phyloP scores from a whole-genome alignment of 306 rosid species.

The Castanea sativa region DNA sequence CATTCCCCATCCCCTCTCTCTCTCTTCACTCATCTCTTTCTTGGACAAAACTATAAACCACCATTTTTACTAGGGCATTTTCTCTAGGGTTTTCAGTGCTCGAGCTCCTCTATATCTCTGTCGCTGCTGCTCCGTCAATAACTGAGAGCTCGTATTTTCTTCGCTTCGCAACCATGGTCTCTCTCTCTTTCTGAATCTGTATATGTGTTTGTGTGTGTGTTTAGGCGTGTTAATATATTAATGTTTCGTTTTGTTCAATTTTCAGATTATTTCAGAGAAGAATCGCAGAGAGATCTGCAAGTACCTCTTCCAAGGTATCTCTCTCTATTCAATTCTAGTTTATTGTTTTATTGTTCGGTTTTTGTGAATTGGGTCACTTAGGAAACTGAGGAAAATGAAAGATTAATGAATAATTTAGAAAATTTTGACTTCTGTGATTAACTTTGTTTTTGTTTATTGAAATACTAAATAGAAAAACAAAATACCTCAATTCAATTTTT shows the following conservation, averaged over 20 bases:
- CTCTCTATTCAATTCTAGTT: neutral
- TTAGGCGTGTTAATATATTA: neutral
- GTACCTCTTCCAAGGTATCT: conserved; percentile 67
- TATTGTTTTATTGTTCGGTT: too few species aligned
- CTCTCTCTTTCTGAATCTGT: neutral
- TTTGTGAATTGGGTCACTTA: too few species aligned
- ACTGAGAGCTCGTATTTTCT: neutral
- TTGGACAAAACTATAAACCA: too few species aligned
- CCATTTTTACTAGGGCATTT: neutral
- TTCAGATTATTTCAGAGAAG: conserved; percentile 68
- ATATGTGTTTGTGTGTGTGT: neutral
- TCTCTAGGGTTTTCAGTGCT: conserved; percentile 3
- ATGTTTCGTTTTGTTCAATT: neutral
- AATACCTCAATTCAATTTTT: neutral
- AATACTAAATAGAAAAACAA: neutral
- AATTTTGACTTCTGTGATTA: too few species aligned
- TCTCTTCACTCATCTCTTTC: too few species aligned
- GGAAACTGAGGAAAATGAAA: too few species aligned
- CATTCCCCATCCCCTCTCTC: too few species aligned
- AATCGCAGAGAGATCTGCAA: conserved; percentile 74
- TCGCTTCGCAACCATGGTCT: conserved; percentile 27
- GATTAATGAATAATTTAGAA: too few species aligned
- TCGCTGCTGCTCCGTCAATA: neutral
- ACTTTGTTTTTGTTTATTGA: too few species aligned
- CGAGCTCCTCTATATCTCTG: neutral